These are phyloP conservation scores for Pichia pseudocactophila DNA, from an alignment of 805 yeast species.

Conservation along the genomic window DNA sequence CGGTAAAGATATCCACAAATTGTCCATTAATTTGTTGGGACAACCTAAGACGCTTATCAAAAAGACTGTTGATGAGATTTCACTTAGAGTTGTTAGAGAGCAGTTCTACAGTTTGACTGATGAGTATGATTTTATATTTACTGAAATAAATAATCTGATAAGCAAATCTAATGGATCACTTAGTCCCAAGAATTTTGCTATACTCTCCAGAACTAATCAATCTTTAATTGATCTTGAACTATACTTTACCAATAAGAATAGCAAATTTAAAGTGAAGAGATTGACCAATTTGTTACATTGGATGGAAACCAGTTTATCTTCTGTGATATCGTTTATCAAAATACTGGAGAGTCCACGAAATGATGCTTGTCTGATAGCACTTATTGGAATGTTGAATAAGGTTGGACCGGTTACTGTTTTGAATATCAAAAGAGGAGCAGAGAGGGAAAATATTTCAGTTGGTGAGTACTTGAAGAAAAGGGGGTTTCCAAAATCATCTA, in stretches of 20 bases:
- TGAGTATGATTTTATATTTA: slow-evolving; percentile 35
- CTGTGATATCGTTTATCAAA: slow-evolving; percentile 41
- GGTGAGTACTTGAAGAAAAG: slow-evolving; percentile 17
- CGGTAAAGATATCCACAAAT: slow-evolving; percentile 45
- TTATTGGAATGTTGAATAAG: slow-evolving; percentile 17
- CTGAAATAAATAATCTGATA: slow-evolving; percentile 37
- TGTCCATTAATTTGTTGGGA: slow-evolving; percentile 30
- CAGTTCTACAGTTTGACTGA: slow-evolving; percentile 25
- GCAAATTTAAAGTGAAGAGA: slow-evolving; percentile 29
- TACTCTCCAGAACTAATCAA: slow-evolving; percentile 44
- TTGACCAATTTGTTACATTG: slow-evolving; percentile 42
- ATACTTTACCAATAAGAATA: slow-evolving; percentile 24
- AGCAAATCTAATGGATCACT: slow-evolving; percentile 34
- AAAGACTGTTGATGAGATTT: slow-evolving; percentile 14
- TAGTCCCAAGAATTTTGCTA: slow-evolving; percentile 40
- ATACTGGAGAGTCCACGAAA: slow-evolving; percentile 28
- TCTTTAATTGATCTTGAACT: slow-evolving; percentile 35
- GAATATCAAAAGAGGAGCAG: slow-evolving; percentile 13
- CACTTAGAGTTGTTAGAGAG: slow-evolving; percentile 18
- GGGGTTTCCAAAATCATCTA: neutral
- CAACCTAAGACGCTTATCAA: slow-evolving; percentile 8
- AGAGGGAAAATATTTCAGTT: slow-evolving; percentile 17
- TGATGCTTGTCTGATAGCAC: slow-evolving; percentile 21
- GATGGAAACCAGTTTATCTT: slow-evolving; percentile 36
- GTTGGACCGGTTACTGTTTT: slow-evolving; percentile 18